Percentiles rank a stretch among this genome's conserved stretches.
Evolutionary conservation across 768 basidiomycete species (phyloP).

Genomic region (Termitomyces sp.): DNA sequence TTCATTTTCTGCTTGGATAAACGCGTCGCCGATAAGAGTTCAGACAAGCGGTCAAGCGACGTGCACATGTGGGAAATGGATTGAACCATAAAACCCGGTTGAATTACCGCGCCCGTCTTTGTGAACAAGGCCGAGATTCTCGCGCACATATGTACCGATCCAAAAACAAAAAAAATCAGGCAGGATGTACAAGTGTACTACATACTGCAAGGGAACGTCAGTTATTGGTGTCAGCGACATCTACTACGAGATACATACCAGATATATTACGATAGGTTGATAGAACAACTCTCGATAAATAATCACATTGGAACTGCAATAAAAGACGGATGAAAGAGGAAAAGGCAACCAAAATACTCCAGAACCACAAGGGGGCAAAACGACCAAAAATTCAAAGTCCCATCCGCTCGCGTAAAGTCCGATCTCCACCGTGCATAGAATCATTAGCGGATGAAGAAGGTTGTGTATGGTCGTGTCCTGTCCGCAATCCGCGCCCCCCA

Average conservation of each 20-base stretch:
- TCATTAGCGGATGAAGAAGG: conserved; percentile 18
- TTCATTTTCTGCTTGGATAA: background rate
- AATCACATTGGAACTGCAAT: background rate
- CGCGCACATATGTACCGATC: background rate
- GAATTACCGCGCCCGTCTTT: background rate
- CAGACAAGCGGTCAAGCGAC: background rate
- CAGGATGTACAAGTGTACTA: conserved; percentile 16
- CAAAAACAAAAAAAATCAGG: background rate
- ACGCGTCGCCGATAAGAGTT: background rate
- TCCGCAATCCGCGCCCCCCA: conserved; percentile 27
- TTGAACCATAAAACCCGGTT: background rate
- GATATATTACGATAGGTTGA: conserved; percentile 19
- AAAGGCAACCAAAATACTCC: background rate
- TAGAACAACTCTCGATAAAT: background rate
- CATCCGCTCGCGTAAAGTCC: conserved; percentile 84
- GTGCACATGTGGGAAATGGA: background rate
- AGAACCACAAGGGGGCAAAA: background rate
- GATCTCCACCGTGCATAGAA: conserved; percentile 44
- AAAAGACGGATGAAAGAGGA: background rate
- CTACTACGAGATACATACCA: conserved; percentile 14
- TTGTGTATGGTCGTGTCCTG: conserved; percentile 26
- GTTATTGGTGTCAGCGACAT: background rate
- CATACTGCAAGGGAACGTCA: conserved; percentile 14
- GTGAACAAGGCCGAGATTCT: background rate
- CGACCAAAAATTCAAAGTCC: conserved; percentile 45